Conservation (phyloP, 805 yeast genomes). For the Wickerhamiella occidentalis region DNA sequence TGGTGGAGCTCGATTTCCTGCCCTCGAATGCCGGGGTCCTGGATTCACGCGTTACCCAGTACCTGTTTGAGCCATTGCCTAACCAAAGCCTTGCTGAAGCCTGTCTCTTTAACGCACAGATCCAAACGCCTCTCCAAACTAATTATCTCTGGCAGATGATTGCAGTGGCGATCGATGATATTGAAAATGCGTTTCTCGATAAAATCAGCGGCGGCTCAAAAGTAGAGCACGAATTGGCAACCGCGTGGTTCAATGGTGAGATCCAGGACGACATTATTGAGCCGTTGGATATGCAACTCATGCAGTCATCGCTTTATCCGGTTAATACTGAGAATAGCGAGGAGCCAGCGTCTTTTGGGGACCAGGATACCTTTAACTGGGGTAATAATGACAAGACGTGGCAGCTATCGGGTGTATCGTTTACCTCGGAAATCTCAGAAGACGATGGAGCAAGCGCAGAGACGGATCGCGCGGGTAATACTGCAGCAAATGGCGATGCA, state of each 20-base stretch:
- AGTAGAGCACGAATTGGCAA: conserved; percentile 11
- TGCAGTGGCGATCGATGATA: conserved; percentile 15
- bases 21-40: conserved; percentile 23
- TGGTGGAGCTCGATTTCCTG: conserved; percentile 36
- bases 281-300: background rate
- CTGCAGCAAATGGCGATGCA: background rate
- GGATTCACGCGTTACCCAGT: conserved; percentile 17
- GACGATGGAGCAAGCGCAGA: no score
- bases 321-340: background rate
- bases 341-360: background rate
- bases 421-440: conserved; percentile 8
- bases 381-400: conserved; percentile 2
- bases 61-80: conserved; percentile 29
- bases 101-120: conserved; percentile 44
- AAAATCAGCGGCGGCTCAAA: conserved; percentile 3
- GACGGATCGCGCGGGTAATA: background rate
- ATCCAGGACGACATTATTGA: background rate
- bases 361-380: background rate
- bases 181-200: conserved; percentile 14
- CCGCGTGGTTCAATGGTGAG: conserved; percentile 16
- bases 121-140: conserved; percentile 26
- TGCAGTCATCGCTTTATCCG: background rate
- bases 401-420: conserved; percentile 12
- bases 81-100: conserved; percentile 42
- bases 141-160: conserved; percentile 18